These are phyloP conservation scores for Calycina marina DNA, from an alignment of 2,329 filamentous ascomycete species.

Conservation along the genomic window DNA sequence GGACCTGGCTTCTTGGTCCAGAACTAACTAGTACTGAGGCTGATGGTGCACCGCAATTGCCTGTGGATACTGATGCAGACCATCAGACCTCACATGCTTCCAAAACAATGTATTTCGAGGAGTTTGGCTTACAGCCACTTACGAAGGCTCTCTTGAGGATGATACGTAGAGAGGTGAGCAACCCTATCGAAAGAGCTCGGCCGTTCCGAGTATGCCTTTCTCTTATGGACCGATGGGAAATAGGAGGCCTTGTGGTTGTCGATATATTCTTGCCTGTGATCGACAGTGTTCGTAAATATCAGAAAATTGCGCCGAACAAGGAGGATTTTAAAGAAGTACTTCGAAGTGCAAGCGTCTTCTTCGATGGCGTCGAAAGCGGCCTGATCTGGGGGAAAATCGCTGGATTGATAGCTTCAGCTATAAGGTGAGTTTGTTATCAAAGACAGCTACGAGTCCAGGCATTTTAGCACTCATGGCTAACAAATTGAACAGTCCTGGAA, in stretches of 20 bases:
- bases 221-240: conserved; percentile 96
- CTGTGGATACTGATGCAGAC: conserved; percentile 19
- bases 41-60: conserved; percentile 33
- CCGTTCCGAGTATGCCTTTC: conserved; percentile 89
- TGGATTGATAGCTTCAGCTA: conserved; percentile 47
- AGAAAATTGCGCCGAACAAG: conserved; percentile 47
- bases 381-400: conserved; percentile 81
- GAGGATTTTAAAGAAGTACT: conserved; percentile 73
- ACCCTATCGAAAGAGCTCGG: conserved; percentile 55
- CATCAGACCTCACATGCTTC: conserved; percentile 26
- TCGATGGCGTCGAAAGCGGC: conserved; percentile 89
- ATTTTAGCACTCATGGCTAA: not conserved
- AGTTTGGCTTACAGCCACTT: conserved; percentile 60
- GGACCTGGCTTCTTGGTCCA: conserved; percentile 89
- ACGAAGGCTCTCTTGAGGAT: conserved; percentile 62
- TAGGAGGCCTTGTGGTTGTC: conserved; percentile 78
- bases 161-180: conserved; percentile 41
- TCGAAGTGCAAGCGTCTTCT: conserved; percentile 87
- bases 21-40: conserved; percentile 36
- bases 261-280: conserved; percentile 80
- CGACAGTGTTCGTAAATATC: conserved; percentile 63
- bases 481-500: conserved; percentile 23
- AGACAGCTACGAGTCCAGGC: not conserved
- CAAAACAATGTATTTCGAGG: conserved; percentile 69
- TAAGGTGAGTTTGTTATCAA: conserved; percentile 22